Evolutionary conservation across 352 stramenopile species (phyloP), one percentile per base, ranked within the genome.

Genomic region (Phytopythium vexans): DNA sequence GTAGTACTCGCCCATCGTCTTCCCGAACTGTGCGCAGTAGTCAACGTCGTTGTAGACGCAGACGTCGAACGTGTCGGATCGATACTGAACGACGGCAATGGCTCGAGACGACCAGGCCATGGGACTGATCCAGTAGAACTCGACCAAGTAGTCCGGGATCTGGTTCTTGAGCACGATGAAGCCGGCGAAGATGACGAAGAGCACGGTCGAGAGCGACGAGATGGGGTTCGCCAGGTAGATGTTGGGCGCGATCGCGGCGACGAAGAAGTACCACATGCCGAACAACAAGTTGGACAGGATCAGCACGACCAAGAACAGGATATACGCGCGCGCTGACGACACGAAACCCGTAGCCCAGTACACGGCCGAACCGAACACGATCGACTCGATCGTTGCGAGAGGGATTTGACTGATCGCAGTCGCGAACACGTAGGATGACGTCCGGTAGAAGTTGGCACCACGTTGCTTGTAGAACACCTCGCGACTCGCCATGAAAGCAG

Each of bases 391-490:
- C 14, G 75, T 14, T 58, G 52, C 45, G 48, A 77, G 62, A 27
- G 70, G 52, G 32, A 76, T 60, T 15, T 70, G 33, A 1, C 47
- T 49, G 15, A 72, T 41, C 34, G 54, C 58, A 9, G 61, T 68
- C 6, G 62, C 74, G 36, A 89, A 51, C n/a, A 85, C 69, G 49
- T 92, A 96, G 8, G 75, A 68, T 5, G 72, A 77, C n/a, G 86
- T 36, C 3, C 79, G 77, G 47, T 87, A 87, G 52, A 95, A 95
- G 51, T 92, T 90, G 12, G 70, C 63, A n/a, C 73, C 77, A 87
- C 44, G 4, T 69, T n/a, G n/a, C n/a, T n/a, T n/a, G n/a, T n/a
- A n/a, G n/a, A n/a, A n/a, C n/a, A n/a, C n/a, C n/a, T n/a, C 66
- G 11, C 74, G 70, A 4, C 53, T 64, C 10, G 66, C 70, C 51